phyloP scores from a whole-genome alignment of 176 grass and related monocot species.

The bread wheat (Triticum aestivum) region DNA sequence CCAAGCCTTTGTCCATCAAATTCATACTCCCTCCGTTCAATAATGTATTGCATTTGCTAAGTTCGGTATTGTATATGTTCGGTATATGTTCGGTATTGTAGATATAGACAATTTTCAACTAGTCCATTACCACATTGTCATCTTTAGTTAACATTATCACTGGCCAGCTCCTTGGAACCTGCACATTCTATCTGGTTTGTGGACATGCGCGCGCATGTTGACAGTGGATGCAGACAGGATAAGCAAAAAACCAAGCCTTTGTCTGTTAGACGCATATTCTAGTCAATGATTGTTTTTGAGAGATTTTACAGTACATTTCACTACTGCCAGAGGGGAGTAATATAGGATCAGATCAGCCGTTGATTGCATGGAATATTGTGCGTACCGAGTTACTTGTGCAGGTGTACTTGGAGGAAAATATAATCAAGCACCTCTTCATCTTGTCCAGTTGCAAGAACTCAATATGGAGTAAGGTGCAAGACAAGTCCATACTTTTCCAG shows the following conservation, averaged over 20 bases:
- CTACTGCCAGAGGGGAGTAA: too few species aligned
- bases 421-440: conserved; percentile 94
- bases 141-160: neutral
- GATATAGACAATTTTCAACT: too few species aligned
- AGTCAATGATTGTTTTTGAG: too few species aligned
- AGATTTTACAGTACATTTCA: too few species aligned
- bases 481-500: conserved; percentile 85
- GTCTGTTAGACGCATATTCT: neutral
- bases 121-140: neutral
- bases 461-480: conserved; percentile 86
- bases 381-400: conserved; percentile 44
- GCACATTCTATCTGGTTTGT: neutral
- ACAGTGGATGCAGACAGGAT: neutral
- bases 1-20: too few species aligned
- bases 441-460: conserved; percentile 80
- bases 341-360: too few species aligned
- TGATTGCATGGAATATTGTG: too few species aligned
- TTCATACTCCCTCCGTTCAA: too few species aligned
- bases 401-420: conserved; percentile 79
- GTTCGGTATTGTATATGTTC: too few species aligned
- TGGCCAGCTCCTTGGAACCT: neutral
- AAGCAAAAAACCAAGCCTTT: neutral
- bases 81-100: too few species aligned
- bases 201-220: neutral
- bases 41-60: too few species aligned